Evolutionary conservation across 495 filamentous ascomycete species (phyloP), one percentile per base, ranked within the genome.

Genomic region (Xylaria telfairii): DNA sequence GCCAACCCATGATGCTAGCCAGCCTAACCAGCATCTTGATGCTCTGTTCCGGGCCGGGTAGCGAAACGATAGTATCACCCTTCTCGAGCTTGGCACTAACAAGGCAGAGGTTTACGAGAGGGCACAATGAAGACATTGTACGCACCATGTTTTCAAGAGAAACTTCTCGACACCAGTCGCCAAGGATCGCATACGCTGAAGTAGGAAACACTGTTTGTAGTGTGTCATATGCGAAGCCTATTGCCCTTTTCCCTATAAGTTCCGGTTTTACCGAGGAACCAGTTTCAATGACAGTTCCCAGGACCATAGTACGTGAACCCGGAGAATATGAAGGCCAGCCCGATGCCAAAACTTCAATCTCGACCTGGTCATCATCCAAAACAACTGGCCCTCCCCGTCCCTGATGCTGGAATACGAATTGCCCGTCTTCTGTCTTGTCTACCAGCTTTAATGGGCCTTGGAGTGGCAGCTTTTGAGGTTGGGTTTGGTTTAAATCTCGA

Each of bases 271-370:
- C 60, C 8, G 68, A 66, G 5, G 56, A 64, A 34, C 71, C 65
- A 41, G 30, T 46, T 65, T 57, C n/a, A 10, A 54, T 19, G 34
- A 75, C 66, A 5, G 15, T 69, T 6, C 74, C 74, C 6, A 54
- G 59, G 37, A 74, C 64, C 12, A 75, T 65, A 1, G 64, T 42
- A 9, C 65, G 68, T n/a, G 67, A 66, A 13, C 69, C 71, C 8
- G 63, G 54, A 26, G 68, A 61, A 67, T n/a, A 53, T 0, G 67
- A 71, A 19, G 67, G 74, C 65, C 63, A 63, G 4, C 59, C 30
- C 32, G 74, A 75, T 54, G 71, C 72, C 7, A 67, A 56, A 42
- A 71, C 71, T 24, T 74, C 46, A 9, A 75, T 39, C 57, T 73
- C 64, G 49, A 75, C 54, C 53, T 75, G 51, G 8, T 47, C 63